Evolutionary conservation across 345 rosid species (phyloP).

Genomic region (Combretum micranthum): DNA sequence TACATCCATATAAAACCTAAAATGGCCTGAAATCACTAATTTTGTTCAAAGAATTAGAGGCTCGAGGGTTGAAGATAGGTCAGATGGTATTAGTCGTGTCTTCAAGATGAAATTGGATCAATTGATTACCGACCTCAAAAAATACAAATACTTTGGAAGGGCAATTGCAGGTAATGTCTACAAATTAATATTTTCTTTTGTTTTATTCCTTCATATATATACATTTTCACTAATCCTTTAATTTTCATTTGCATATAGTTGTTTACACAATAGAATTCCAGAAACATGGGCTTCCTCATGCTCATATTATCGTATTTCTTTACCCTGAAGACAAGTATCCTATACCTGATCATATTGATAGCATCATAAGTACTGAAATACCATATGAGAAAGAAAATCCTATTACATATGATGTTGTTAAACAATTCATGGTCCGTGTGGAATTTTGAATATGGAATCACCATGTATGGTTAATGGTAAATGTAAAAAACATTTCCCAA

Average conservation of each 20-base stretch:
- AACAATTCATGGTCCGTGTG: slow-evolving; percentile 4
- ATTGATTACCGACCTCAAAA: not conserved
- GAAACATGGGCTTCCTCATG: not conserved
- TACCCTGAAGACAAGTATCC: not conserved
- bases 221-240: not conserved
- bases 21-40: slow-evolving; percentile 6
- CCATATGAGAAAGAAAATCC: not conserved
- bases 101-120: not conserved
- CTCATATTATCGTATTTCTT: not conserved
- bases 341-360: not conserved
- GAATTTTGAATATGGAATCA: not conserved
- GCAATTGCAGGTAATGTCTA: not conserved
- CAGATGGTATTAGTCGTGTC: not conserved
- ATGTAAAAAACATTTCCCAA: not conserved
- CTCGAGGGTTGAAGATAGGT: not conserved
- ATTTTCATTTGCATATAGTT: not conserved
- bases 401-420: not conserved
- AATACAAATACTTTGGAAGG: not conserved
- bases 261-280: slow-evolving; percentile 2
- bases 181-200: not conserved
- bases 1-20: slow-evolving; percentile 11
- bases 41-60: not conserved
- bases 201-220: not conserved
- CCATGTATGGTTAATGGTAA: not conserved
- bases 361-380: not conserved